Evolutionary conservation across 192 early-diverging fungal species (phyloP), one percentile per base, ranked within the genome.

Genomic region (Phycomyces blakesleeanus): DNA sequence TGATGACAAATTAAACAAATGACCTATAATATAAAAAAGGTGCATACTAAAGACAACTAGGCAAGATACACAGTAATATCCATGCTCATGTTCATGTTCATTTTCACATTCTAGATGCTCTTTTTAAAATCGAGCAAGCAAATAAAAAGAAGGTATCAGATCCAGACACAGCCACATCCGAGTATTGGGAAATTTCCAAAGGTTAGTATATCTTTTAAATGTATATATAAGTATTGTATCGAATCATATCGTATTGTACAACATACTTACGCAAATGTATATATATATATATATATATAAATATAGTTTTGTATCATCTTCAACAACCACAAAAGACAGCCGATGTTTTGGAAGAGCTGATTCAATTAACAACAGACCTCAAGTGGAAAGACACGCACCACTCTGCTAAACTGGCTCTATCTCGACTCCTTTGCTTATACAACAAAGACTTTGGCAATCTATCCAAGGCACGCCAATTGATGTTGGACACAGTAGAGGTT

Each of bases 321-420:
- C 58, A 69, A 34, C 55, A 66, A 20, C 67, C 65, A 11, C 59
- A 60, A 7, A 67, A 81, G 38, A 63, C 71, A 6, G 64, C 68
- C 4, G 58, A 64, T n/a, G 68, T 63, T 0, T 63, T 81, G 10
- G 53, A 51, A 4, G 68, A 58, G 50, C 64, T 81, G 24, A 75
- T 78, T 71, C 22, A 55, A 27, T 3, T 10, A 50, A 10, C 15
- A 47, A 3, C 8, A 50, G 22, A 3, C 67, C 24, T 39, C 55
- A 27, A 52, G 52, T n/a, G n/a, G n/a, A n/a, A n/a, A n/a, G n/a
- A n/a, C n/a, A n/a, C 11, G 63, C 53, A 40, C 12, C 78, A 78
- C 26, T 66, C 71, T 8, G 69, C 74, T 16, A 63, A 62, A 20
- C 60, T 79, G 15, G 70, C 76, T 8, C 53, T 82, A 18, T 73